Evolutionary conservation across 495 filamentous ascomycete genomes (phyloP).

Genomic region (Penicillium longicatenatum): DNA sequence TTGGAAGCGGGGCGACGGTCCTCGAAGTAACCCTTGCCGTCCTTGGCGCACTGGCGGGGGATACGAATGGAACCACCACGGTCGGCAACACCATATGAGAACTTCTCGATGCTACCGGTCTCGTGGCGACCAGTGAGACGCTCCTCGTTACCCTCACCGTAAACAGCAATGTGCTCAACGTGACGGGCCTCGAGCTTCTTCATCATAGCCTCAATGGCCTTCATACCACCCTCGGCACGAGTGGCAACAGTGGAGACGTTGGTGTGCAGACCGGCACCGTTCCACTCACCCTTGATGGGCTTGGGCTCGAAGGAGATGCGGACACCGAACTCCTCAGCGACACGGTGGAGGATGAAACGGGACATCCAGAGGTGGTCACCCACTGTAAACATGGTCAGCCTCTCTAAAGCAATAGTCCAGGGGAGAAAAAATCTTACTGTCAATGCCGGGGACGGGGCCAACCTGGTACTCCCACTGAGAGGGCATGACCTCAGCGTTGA

Average conservation of each 20-base stretch:
- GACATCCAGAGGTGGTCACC: conserved; percentile 98
- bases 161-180: conserved; percentile 94
- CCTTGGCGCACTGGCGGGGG: conserved; percentile 83
- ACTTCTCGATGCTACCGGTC: conserved; percentile 91
- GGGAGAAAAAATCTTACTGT: conserved; percentile 53
- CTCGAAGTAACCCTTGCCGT: conserved; percentile 98
- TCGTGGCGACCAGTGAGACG: conserved; percentile 96
- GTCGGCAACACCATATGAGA: conserved; percentile 95
- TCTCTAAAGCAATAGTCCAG: background rate
- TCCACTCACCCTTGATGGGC: conserved; percentile 99
- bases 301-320: conserved; percentile 97
- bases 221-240: conserved; percentile 92
- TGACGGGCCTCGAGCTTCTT: conserved; percentile 88
- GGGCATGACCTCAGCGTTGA: conserved; percentile 98
- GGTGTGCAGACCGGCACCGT: conserved; percentile 97
- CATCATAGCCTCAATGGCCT: conserved; percentile 82
- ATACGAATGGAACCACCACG: conserved; percentile 93
- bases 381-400: conserved; percentile 53
- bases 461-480: conserved; percentile 99
- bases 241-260: conserved; percentile 89
- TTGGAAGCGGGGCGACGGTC: conserved; percentile 94
- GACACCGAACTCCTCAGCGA: conserved; percentile 95
- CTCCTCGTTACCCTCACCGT: conserved; percentile 89
- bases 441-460: conserved; percentile 89
- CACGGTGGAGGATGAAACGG: conserved; percentile 93